Evolutionary conservation across 1,139 yeast genomes (phyloP), one percentile per base, ranked within the genome.

Genomic region (Suhomyces maxii): DNA sequence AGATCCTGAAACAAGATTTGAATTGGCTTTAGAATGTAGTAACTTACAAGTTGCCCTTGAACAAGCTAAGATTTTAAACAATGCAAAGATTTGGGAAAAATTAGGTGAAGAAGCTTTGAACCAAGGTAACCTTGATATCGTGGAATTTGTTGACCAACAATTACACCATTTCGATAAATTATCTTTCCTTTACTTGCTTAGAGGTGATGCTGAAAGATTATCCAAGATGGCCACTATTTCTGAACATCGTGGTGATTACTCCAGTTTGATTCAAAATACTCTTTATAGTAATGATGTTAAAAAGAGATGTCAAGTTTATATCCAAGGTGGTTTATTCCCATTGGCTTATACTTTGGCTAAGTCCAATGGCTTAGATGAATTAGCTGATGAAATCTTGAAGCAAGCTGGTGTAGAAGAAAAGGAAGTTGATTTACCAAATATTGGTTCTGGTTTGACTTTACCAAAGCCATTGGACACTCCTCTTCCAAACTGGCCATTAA

Each of bases 1-100:
- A 68, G 99, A 95, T 65, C 88, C 98, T 7, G 97, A 91, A 65
- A 89, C 97, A 32, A 82, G 97, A 68, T 93, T 95, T 62, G 99
- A 93, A 57, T 78, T 95, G 59, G 98, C 99, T 28, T 77, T 93
- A 54, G 97, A 93, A 70, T 89, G 96, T 63, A 93, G 96, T 55
- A 89, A 93, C 64, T 76, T 95, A 54, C 79, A 77, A 26, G 88
- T 88, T 55, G 99, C 99, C n/a, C 74, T 88, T 43, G 85, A 80
- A 52, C 96, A 91, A 70, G 99, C 99, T 37, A 83, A 83, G 59
- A 82, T 81, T 51, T 77, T 95, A 58, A 82, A 89, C 61, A 79
- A 79, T 52, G 73, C 81, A 23, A 73, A 75, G 37, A 81, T 84
- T 48, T 95, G 98, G 97, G 86, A 83, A 56, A 82, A 80, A 56